Evolutionary conservation across 2,329 filamentous ascomycete genomes (phyloP).

Genomic region (Calonectria henricotiae): DNA sequence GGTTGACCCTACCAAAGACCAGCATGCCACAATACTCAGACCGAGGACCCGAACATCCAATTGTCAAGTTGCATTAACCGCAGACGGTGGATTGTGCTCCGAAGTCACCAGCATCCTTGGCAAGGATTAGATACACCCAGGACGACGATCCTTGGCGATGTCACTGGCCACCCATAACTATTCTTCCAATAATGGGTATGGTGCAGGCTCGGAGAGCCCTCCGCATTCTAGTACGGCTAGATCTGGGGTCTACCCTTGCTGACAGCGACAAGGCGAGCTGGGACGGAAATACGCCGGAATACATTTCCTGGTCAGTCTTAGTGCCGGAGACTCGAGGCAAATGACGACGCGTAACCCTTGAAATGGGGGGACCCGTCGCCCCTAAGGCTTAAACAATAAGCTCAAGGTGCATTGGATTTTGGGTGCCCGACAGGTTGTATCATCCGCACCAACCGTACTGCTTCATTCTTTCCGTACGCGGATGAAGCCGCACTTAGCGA

Average conservation of each 20-base stretch:
- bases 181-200: constrained; percentile 10
- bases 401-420: constrained; percentile 13
- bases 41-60: constrained; percentile 11
- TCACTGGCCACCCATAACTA: background rate
- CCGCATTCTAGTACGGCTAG: constrained; percentile 10
- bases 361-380: background rate
- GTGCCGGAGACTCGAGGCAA: background rate
- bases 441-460: constrained; percentile 14
- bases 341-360: background rate
- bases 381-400: constrained; percentile 18
- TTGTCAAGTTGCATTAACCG: background rate
- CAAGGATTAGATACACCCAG: background rate
- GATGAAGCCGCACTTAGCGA: background rate
- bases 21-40: background rate
- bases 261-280: background rate
- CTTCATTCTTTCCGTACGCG: background rate
- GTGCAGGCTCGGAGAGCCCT: constrained; percentile 9
- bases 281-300: constrained; percentile 14
- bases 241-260: constrained; percentile 5
- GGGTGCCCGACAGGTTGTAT: background rate
- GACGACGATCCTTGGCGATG: constrained; percentile 20
- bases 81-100: background rate
- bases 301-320: constrained; percentile 11
- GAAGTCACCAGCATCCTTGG: background rate
- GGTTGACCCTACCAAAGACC: background rate